Evolutionary conservation across 1,139 yeast genomes (phyloP), one percentile per base, ranked within the genome.

Genomic region (Geotrichum klebahnii): DNA sequence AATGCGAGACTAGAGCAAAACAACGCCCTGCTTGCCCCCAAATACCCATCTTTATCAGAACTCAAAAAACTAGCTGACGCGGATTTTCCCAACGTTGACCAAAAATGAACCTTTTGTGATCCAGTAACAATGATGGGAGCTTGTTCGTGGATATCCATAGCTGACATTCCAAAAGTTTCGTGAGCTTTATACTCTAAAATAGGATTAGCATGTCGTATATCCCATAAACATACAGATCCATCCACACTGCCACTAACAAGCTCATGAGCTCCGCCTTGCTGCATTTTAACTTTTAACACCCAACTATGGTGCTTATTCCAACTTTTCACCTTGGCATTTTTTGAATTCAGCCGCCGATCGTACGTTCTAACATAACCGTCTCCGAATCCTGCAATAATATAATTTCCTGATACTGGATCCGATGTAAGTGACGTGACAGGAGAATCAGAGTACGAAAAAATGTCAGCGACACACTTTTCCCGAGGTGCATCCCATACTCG

Each of bases 401-500:
- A 76, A 61, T 90, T 84, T n/a, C 98, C 97, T 0, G 95, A 88
- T 8, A 92, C 92, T 65, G 92, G 97, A 63, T 92, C 99, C 0
- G 97, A 88, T 0, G 97, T 89, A 51, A 92, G 73, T 0, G 95
- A 77, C 0, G 96, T 85, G 50, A 92, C 84, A 10, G 94, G 82
- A n/a, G 94, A 82, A 0, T 95, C 82, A 0, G 96, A 86, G 52
- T 96, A 75, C 0, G 96, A 95, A 0, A 97, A 96, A 46, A 92
- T 84, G 62, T 90, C 97, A 26, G 80, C 80, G 47, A 86, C 74
- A 64, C 96, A 84, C 50, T 85, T 73, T 64, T 92, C 99, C 38
- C 97, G 75, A 16, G 96, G 95, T 0, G 97, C 97, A 69, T 92
- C 98, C 98, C 98, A 92, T 1, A 90, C 76, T 54, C 96, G 74